Percentiles rank a stretch among this genome's conserved stretches.
phyloP scores from a whole-genome alignment of 2,329 filamentous ascomycete species.

The Tetracladium maxilliforme region DNA sequence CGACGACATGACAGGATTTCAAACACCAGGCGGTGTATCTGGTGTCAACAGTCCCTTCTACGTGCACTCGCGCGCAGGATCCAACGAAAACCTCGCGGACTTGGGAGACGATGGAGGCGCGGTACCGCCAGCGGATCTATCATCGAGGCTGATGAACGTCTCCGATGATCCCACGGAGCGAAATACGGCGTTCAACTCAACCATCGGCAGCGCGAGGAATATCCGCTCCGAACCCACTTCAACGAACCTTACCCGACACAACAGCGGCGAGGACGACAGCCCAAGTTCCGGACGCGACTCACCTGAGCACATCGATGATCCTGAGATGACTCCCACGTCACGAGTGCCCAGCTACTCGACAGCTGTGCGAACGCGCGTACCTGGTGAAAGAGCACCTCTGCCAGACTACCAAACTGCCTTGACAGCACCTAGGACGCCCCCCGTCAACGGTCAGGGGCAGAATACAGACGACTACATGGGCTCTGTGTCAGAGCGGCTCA shows the following conservation, averaged over 20 bases:
- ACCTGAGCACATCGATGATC: conserved; percentile 36
- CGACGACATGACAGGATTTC: conserved; percentile 68
- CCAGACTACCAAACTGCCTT: conserved; percentile 54
- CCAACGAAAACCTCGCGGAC: conserved; percentile 62
- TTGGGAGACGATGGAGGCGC: conserved; percentile 28
- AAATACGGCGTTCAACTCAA: conserved; percentile 7
- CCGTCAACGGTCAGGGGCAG: no score
- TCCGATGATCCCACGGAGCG: conserved; percentile 8
- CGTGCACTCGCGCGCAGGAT: conserved; percentile 57
- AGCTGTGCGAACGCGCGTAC: conserved; percentile 50
- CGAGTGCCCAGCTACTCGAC: conserved; percentile 69
- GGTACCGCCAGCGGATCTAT: conserved; percentile 38
- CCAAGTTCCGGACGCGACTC: conserved; percentile 33
- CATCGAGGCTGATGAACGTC: conserved; percentile 56
- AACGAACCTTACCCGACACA: conserved; percentile 21
- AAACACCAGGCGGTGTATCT: conserved; percentile 56
- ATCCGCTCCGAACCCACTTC: conserved; percentile 8
- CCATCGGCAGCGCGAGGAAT: conserved; percentile 6
- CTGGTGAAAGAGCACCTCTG: conserved; percentile 32
- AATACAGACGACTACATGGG: no score
- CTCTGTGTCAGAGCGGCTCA: no score
- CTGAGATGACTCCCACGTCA: conserved; percentile 48
- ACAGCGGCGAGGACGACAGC: conserved; percentile 25
- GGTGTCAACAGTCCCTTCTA: conserved; percentile 73
- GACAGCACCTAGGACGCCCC: no score